Base-by-base conservation (phyloP, 352 stramenopile genomes). In the Globisporangium splendens region DNA sequence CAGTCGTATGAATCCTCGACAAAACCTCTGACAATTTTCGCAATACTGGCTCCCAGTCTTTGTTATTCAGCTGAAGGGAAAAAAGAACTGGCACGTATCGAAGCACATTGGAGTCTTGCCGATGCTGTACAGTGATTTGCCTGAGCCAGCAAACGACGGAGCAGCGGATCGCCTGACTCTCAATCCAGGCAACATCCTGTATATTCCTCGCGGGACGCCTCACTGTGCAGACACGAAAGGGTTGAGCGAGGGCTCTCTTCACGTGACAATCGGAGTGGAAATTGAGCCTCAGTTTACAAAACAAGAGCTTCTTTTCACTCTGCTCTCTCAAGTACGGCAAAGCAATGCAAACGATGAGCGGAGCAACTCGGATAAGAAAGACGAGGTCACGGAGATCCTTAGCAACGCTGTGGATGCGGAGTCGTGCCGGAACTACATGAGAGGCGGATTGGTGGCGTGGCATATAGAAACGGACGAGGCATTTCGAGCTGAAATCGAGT, bases 241-340 rank as follows among this genome's bases (percentile, higher is more conserved):
- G 2, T 52, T 68, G 17, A 13, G 50, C 10, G 59, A 71, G 13
- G 61, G 63, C 49, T 73, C 69, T n/a, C 60, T 73, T 22, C 69
- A 76, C 43, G 20, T 76, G 20, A 76, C 69, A 1, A 61, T 76
- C n/a, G 65, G 69, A 42, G 53, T 76, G 8, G 69, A 76, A 18
- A 57, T 76, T n/a, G 69, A 76, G 12, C 28, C 46, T 20, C 31
- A 48, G 1, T 53, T 65, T 15, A 66, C 69, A 5, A 66, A 64
- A 21, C 22, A 46, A n/a, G 42, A 39, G n/a, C 44, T 54, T 13
- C 20, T 69, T 46, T 35, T 59, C 1, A 20, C 60, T 31, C 13
- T 60, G 15, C 24, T 66, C n/a, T 20, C 48, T 15, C 22, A 41
- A 33, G 48, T 51, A 20, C 0, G 8, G 6, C 35, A 12, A 3